Percentiles rank a stretch among this genome's conserved stretches.
These are phyloP conservation scores for Tulasnella sp. DNA, from an alignment of 768 basidiomycete genomes.

Conservation along the genomic window DNA sequence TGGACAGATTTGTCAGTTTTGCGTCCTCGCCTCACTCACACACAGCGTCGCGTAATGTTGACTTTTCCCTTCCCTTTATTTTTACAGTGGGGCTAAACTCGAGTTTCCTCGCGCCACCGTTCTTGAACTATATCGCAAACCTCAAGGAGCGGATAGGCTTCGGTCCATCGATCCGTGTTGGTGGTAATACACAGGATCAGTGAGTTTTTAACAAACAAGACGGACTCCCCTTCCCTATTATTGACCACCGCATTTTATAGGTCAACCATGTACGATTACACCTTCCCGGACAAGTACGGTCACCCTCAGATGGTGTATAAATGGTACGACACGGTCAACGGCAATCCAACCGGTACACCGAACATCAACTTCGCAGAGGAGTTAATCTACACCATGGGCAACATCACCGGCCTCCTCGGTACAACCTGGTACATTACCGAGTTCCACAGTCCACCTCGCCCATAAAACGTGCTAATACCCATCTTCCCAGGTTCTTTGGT, in stretches of 20 bases:
- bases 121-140: conserved; percentile 39
- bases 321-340: conserved; percentile 18
- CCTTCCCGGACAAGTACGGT: conserved; percentile 23
- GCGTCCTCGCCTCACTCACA: no score
- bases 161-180: conserved; percentile 34
- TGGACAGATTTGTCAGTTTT: conserved; percentile 36
- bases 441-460: no score
- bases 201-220: conserved; percentile 21
- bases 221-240: conserved; percentile 19
- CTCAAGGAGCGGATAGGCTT: conserved; percentile 33
- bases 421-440: conserved; percentile 45
- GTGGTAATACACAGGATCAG: conserved; percentile 44
- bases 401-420: conserved; percentile 46
- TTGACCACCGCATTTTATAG: not conserved
- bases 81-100: conserved; percentile 20
- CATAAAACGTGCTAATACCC: not conserved
- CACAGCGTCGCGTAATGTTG: no score
- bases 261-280: conserved; percentile 1
- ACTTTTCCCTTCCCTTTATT: no score
- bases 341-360: conserved; percentile 44
- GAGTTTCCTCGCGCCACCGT: conserved; percentile 29
- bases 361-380: conserved; percentile 53
- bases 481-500: conserved; percentile 23
- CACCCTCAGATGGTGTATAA: conserved; percentile 28
- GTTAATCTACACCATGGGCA: conserved; percentile 52